Evolutionary conservation across 371 early-diverging fungal species (phyloP).

Genomic region (Rhizopus microsporus): DNA sequence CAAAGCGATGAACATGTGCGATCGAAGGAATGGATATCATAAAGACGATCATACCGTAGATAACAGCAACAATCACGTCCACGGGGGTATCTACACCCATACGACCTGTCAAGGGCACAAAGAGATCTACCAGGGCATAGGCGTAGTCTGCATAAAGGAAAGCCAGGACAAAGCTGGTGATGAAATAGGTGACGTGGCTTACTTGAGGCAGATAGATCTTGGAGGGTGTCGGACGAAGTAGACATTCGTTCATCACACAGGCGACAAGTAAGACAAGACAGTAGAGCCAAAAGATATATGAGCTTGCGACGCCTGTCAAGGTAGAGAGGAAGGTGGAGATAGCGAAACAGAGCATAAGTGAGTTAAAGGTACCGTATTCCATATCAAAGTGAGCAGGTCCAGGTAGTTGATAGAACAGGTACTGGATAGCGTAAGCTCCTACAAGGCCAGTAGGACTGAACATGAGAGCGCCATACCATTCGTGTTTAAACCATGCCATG

Average conservation of each 20-base stretch:
- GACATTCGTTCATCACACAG: constrained; percentile 33
- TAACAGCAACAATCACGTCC: constrained; percentile 64
- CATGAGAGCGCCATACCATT: constrained; percentile 59
- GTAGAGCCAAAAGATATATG: constrained; percentile 53
- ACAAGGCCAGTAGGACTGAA: constrained; percentile 56
- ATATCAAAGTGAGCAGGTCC: constrained; percentile 45
- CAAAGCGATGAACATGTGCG: constrained; percentile 63
- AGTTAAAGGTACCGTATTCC: constrained; percentile 45
- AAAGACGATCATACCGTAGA: constrained; percentile 59
- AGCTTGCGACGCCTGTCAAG: constrained; percentile 49
- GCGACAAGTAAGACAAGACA: constrained; percentile 27
- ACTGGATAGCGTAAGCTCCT: constrained; percentile 54
- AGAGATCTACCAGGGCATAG: constrained; percentile 60
- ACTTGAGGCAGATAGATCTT: constrained; percentile 30
- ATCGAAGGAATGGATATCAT: constrained; percentile 52
- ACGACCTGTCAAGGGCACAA: constrained; percentile 77
- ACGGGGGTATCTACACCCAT: constrained; percentile 72
- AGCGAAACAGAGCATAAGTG: constrained; percentile 36
- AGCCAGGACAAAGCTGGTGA: constrained; percentile 41
- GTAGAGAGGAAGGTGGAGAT: constrained; percentile 43
- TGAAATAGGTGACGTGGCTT: constrained; percentile 40
- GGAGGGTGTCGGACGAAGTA: constrained; percentile 24
- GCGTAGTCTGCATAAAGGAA: constrained; percentile 51
- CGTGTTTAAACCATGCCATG: constrained; percentile 70
- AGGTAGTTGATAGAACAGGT: constrained; percentile 30